These are phyloP conservation scores for Thelonectria blattea DNA, from an alignment of 2,329 filamentous ascomycete species.

Conservation along the genomic window DNA sequence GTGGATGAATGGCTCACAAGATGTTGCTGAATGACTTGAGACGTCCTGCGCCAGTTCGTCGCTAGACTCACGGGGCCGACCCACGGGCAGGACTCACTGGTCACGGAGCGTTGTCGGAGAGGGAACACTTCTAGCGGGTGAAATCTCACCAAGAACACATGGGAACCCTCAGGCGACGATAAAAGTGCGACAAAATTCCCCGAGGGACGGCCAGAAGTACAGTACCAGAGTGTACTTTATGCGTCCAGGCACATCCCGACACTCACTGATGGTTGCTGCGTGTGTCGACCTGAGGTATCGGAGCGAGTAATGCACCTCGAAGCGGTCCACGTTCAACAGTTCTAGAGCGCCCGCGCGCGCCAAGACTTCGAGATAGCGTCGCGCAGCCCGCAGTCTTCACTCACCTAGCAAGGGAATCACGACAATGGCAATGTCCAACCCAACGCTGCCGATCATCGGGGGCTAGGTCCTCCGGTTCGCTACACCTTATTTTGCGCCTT, in stretches of 20 bases:
- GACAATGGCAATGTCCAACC: neutral
- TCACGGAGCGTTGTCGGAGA: conserved; percentile 9
- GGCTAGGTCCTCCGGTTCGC: neutral
- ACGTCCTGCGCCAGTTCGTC: conserved; percentile 8
- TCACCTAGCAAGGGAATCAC: neutral
- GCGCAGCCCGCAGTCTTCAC: neutral
- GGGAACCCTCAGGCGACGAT: neutral
- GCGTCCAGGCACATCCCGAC: neutral
- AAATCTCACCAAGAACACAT: conserved; percentile 8
- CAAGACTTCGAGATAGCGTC: conserved; percentile 13
- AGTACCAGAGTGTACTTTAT: conserved; percentile 5
- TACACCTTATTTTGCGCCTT: too few species aligned
- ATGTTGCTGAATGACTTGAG: conserved; percentile 4
- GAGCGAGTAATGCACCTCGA: conserved; percentile 18
- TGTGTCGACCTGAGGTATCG: neutral
- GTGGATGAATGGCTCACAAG: neutral
- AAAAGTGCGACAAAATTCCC: conserved; percentile 1
- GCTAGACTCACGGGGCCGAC: conserved; percentile 19
- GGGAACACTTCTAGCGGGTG: neutral
- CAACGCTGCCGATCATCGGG: neutral
- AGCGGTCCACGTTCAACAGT: conserved; percentile 7
- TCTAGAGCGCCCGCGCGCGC: conserved; percentile 11
- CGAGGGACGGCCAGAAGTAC: neutral
- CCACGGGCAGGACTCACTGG: conserved; percentile 25
- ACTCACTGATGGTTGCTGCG: neutral